Evolutionary conservation across 2,329 filamentous ascomycete species (phyloP), one percentile per base, ranked within the genome.

Genomic region (Alternaria triticina): DNA sequence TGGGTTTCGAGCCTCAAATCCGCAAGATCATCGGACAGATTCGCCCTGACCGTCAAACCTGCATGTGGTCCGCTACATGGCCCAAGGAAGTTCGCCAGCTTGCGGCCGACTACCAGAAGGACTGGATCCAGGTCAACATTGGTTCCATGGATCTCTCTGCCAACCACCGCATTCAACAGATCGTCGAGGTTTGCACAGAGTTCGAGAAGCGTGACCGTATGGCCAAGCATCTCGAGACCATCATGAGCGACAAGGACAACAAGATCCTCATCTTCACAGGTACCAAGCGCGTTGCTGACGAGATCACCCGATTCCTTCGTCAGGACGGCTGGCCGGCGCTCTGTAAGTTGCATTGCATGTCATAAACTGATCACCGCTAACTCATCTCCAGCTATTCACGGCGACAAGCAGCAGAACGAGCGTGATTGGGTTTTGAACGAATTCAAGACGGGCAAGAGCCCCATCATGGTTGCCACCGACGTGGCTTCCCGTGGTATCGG

Each of bases 401-500:
- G 96, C 79, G 96, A 98, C 86, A 98, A 98, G 87, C 94, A 97
- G 81, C 96, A 99, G 81, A 97, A 97, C 83, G 96, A 99, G 86
- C 94, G 96, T 86, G 96, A 98, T 83, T 98, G 96, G 94, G 96
- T 98, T 77, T 87, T 99, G 80, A 96, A 98, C 83, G 95, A 98
- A 83, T 99, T 99, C 90, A 99, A 98, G 90, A 93, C 92, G 71
- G 94, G 94, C 85, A 97, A 98, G 88, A 97, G 94, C 86, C 96
- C 96, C 81, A 97, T 99, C 89, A 97, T 99, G 94, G 96, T 99
- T 86, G 96, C 96, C 85, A 99, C 96, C 72, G 96, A 98, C 80
- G 96, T 99, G 85, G 96, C 96, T 85, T 98, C 96, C 81, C 96
- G 96, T 94, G 96, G 96, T 93, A 97, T 99, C 85, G 96, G 96